Base-by-base conservation (phyloP, 148 eudicot species). In the Camellia sinensis region DNA sequence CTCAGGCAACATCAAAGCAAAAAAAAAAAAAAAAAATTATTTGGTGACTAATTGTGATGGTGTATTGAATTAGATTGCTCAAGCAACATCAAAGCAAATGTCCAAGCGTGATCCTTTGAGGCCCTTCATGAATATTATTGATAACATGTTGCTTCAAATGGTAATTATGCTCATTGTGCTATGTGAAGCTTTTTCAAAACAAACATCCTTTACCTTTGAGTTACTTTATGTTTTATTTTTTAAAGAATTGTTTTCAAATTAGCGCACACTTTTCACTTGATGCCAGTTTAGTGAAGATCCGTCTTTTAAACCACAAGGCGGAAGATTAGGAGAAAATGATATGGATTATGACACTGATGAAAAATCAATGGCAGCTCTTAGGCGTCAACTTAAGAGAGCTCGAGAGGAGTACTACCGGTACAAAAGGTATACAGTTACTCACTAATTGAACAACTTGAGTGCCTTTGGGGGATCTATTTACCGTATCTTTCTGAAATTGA, bases 1-100 rank as follows among this genome's bases (percentile, higher is more conserved):
- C 98, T 89, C 97, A 95, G 88, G 98, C 97, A 65, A 95, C 98
- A 52, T 95, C 98, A 9, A 95, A 89, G 79, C 98, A 93, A 81
- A 95, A n/a, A n/a, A n/a, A 29, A 29, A 29, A 29, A 29, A 29
- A 29, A 29, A 29, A 29, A 29, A 1, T n/a, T 53, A 10, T 21
- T 40, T 50, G 0, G 37, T 71, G 46, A 48, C 45, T 52, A 77
- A 53, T 52, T 78, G 45, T 64, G 59, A 62, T 75, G 71, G 46
- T 67, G 74, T 71, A 71, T 53, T 67, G 22, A 8, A 41, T 82
- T 87, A 94, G 98, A 94, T 94, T 88, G 92, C 98, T 89, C 97
- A 95, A 89, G 98, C 97, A 65, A 95, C 98, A 52, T 95, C 98
- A 9, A 95, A 89, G 79, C 98, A 93, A 81, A 95, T 95, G 94